Base-by-base conservation (phyloP, 768 basidiomycete species). In the Clitopilus hobsonii region DNA sequence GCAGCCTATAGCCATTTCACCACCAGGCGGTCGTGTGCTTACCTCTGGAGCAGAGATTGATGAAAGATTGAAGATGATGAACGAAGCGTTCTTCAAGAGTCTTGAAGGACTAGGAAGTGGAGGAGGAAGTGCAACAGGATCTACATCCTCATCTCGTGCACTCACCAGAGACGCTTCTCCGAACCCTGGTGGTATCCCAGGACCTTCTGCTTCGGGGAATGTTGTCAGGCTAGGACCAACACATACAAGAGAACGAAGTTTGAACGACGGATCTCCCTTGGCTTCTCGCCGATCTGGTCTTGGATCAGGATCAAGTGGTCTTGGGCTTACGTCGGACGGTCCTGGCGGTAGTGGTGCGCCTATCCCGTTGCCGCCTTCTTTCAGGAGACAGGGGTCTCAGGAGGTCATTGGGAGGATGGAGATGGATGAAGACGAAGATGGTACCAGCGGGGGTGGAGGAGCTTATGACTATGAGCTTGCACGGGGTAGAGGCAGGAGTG, bases 41-140 rank as follows among this genome's bases (percentile, higher is more conserved):
- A 86, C 86, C n/a, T 82, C 75, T 26, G 82, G 79, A 58, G 74
- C 76, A 3, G 88, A 84, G 54, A 82, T 91, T 2, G 86, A 88
- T 52, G 84, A 83, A 66, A 72, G 79, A 57, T 64, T 91, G 52
- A 71, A 70, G 48, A 74, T 75, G 68, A 86, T 90, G 88, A 82
- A 88, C 55, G 85, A 84, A 59, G 72, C 75, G 38, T 91, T 91
- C 66, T 58, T 82, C 61, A 79, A 77, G 54, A 86, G 83, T 49
- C 68, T 91, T 27, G 81, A 84, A 54, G 84, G 84, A 16, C 70
- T 89, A 1, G 79, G 77, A 23, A 45, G 14, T 20, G 41, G 41
- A 3, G 18, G 41, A 10, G 41, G 41, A 3, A 11, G 41, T 20
- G 41, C n/a, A 18, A 45, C 41, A 45, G 41, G 41, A 45, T 45